Conservation (phyloP, 2,329 filamentous ascomycete species). For the Ophidiomyces ophidiicola region DNA sequence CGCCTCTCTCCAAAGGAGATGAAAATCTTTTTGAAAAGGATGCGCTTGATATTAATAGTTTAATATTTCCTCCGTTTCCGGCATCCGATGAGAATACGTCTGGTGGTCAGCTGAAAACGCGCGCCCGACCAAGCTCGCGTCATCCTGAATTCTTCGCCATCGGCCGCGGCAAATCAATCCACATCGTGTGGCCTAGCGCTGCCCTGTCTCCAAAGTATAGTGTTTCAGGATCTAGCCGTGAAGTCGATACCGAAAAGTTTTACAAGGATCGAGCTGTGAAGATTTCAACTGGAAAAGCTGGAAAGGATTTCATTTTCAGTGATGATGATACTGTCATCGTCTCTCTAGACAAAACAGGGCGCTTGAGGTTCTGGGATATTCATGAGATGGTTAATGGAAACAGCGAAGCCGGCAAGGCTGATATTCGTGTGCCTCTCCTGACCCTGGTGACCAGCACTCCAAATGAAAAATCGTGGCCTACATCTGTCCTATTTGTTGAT, state of each 20-base stretch:
- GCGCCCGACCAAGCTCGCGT: conserved; percentile 75
- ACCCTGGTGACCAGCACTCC: conserved; percentile 77
- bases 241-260: conserved; percentile 77
- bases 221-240: conserved; percentile 40
- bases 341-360: conserved; percentile 90
- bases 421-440: conserved; percentile 75
- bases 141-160: conserved; percentile 93
- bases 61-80: conserved; percentile 76
- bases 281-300: conserved; percentile 94
- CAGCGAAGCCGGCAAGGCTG: conserved; percentile 39
- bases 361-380: conserved; percentile 97
- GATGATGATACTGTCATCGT: conserved; percentile 91
- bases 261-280: conserved; percentile 77
- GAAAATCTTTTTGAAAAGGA: conserved; percentile 69
- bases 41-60: conserved; percentile 70
- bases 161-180: conserved; percentile 89
- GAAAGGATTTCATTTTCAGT: conserved; percentile 96
- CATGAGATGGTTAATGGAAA: conserved; percentile 53
- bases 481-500: conserved; percentile 88
- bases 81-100: conserved; percentile 81
- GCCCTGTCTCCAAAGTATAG: conserved; percentile 41
- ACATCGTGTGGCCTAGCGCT: conserved; percentile 59
- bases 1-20: conserved; percentile 61
- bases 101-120: conserved; percentile 87
- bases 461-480: conserved; percentile 90